A percentile compares a stretch with the other conserved stretches of the same genome.
Conservation (phyloP, 305 asterid species). For the Fraxinus ornus region DNA sequence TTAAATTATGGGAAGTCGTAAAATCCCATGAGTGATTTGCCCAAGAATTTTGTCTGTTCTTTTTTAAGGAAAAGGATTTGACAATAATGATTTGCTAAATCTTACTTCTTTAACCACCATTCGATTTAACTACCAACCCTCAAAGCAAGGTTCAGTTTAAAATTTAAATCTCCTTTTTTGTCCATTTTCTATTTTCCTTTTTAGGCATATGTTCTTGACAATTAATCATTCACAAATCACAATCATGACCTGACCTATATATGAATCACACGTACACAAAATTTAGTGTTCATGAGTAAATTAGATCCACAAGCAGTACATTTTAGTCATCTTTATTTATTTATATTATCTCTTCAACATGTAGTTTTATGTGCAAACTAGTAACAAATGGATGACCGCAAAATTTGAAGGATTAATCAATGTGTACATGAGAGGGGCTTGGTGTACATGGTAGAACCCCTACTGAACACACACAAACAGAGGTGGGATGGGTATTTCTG, state of each 20-base stretch:
- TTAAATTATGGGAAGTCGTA: too few species aligned
- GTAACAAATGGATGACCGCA: background rate
- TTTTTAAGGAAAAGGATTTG: conserved; percentile 26
- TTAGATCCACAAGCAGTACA: background rate
- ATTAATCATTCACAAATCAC: background rate
- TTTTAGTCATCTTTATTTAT: background rate
- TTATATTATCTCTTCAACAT: too few species aligned
- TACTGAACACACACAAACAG: too few species aligned
- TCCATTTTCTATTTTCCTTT: background rate
- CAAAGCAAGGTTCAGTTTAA: background rate
- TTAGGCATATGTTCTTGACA: background rate
- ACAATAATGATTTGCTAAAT: conserved; percentile 27
- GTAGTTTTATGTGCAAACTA: background rate
- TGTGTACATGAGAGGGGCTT: too few species aligned
- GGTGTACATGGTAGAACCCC: too few species aligned
- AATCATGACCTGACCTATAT: background rate
- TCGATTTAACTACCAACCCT: background rate
- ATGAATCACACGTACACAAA: background rate
- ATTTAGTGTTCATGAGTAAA: background rate
- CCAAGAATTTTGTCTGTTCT: conserved; percentile 14
- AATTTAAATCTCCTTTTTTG: background rate
- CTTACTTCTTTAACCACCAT: background rate
- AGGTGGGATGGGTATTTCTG: too few species aligned
- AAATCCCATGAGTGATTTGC: background rate
- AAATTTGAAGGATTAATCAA: background rate